phyloP scores from a whole-genome alignment of 2,329 filamentous ascomycete species.

The Aureobasidium lini region DNA sequence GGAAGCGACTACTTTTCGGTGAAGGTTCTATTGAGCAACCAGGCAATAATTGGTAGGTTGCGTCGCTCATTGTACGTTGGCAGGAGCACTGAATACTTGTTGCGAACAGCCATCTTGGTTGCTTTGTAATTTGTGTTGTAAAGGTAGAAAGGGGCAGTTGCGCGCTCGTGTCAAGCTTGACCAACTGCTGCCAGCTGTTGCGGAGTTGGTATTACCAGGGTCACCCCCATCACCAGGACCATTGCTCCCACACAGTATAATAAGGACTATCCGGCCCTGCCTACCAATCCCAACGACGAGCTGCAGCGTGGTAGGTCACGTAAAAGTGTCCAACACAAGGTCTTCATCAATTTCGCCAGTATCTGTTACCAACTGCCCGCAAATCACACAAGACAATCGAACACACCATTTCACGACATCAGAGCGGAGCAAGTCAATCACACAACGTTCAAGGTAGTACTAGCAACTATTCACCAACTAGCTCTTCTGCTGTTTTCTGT shows the following conservation, averaged over 20 bases:
- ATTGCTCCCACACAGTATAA: not conserved
- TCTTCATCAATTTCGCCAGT: no score
- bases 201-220: not conserved
- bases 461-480: not conserved
- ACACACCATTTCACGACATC: no score
- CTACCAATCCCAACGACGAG: no score
- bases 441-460: no score
- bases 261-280: not conserved
- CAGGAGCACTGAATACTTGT: conserved; percentile 96
- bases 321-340: no score
- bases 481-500: conserved; percentile 28
- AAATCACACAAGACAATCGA: no score
- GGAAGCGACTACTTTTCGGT: conserved; percentile 62
- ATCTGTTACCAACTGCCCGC: no score
- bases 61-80: conserved; percentile 98
- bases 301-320: no score
- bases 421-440: no score
- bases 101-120: conserved; percentile 35
- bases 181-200: conserved; percentile 7
- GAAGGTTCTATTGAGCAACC: conserved; percentile 89
- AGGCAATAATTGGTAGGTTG: conserved; percentile 93
- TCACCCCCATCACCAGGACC: not conserved
- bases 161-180: not conserved
- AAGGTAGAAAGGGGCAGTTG: not conserved
- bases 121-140: not conserved